phyloP scores from a whole-genome alignment of 2,329 filamentous ascomycete species.

The Ophiostoma novo-ulmi region DNA sequence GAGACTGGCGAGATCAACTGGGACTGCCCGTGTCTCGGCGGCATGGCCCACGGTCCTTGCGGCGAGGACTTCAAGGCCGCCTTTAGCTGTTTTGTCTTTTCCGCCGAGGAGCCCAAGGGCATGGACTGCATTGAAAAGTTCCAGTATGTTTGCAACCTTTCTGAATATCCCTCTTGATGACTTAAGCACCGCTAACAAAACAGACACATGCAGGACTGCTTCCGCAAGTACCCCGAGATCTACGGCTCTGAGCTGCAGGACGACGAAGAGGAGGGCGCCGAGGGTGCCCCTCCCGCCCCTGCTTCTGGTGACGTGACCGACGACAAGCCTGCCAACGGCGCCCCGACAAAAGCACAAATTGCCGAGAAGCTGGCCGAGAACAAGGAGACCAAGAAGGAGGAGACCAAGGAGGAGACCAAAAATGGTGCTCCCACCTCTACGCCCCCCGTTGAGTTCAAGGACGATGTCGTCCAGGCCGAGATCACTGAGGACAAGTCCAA shows the following conservation, averaged over 20 bases:
- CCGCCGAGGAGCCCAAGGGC: conserved; percentile 89
- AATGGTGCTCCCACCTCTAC: background rate
- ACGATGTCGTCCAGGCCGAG: conserved; percentile 6
- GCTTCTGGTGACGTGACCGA: conserved; percentile 3
- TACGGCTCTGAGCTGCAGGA: conserved; percentile 54
- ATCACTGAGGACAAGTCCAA: background rate
- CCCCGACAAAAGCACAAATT: conserved; percentile 11
- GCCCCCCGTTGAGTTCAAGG: background rate
- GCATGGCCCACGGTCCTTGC: conserved; percentile 94
- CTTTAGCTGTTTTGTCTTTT: conserved; percentile 98
- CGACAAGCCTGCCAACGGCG: conserved; percentile 3
- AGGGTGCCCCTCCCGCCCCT: background rate
- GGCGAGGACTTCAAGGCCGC: conserved; percentile 92
- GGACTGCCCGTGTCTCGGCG: conserved; percentile 95
- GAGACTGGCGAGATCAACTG: conserved; percentile 99
- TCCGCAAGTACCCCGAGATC: conserved; percentile 84
- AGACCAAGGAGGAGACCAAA: background rate
- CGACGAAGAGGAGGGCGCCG: conserved; percentile 16
- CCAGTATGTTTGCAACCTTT: conserved; percentile 58
- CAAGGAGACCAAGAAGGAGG: conserved; percentile 4
- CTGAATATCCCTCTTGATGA: background rate
- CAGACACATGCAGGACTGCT: conserved; percentile 96
- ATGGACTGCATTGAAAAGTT: conserved; percentile 98
- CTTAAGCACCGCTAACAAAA: conserved; percentile 25
- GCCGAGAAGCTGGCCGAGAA: conserved; percentile 9